Evolutionary conservation across 495 filamentous ascomycete species (phyloP), one percentile per base, ranked within the genome.

Genomic region (Aspergillus homomorphus): DNA sequence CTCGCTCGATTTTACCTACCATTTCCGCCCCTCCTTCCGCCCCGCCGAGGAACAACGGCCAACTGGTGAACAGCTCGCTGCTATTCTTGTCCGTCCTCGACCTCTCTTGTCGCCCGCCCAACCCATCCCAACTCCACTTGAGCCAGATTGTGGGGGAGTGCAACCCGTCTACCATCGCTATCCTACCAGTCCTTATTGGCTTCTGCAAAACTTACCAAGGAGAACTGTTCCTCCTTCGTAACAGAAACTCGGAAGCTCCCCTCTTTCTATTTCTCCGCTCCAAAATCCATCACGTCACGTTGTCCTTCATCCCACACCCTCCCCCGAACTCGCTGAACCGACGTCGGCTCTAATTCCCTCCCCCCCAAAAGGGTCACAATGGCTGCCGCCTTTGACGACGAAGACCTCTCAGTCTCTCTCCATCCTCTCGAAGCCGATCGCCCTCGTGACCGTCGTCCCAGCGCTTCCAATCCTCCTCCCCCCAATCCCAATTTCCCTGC

Each of bases 341-440:
- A 69, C 57, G 57, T 61, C 53, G 53, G 24, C 59, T 53, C 53
- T 57, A 38, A 51, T 22, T 30, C 45, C 44, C 43, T 51, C 54
- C 42, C 33, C 33, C 33, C 33, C 26, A 30, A 38, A 38, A 38
- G 33, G 33, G 46, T 49, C 56, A 66, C 54, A 24, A 83, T 83
- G 80, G 76, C 80, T 55, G 78, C 80, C 59, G 74, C 74, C 21
- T 77, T 83, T 57, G 90, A 96, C 70, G 90, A 95, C 76, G 92
- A 95, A 74, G 92, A 96, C 76, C 86, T 96, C 49, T 90, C 91
- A 69, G 88, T 96, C 73, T 90, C 91, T 60, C 81, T 96, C 46
- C 84, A 87, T 18, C 81, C 88, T 43, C 75, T 86, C 63, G 82
- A 87, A 64, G 84, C 86, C 45, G 53, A 62, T 63, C 70, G 64